Evolutionary conservation across 331 rosid genomes (phyloP).

Genomic region (Erythrophleum ivorense): DNA sequence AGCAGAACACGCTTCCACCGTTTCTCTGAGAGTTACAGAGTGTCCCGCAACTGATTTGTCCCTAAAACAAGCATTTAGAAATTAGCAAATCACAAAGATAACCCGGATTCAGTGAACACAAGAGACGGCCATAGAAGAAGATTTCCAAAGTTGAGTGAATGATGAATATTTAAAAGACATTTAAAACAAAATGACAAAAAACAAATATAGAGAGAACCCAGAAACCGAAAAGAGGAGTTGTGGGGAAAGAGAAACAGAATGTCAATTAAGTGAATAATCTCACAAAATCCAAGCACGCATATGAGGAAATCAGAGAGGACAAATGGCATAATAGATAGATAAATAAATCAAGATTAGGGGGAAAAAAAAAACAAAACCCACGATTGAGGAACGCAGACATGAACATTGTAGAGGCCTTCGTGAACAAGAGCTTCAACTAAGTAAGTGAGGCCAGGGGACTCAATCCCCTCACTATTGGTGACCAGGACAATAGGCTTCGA

Average conservation of each 20-base stretch:
- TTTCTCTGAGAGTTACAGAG: conserved; percentile 81
- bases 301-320: neutral
- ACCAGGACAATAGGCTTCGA: conserved; percentile 75
- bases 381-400: conserved; percentile 98
- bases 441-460: conserved; percentile 79
- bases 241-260: neutral
- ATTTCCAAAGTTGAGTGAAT: neutral
- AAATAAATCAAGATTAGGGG: neutral
- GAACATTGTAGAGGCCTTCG: conserved; percentile 77
- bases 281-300: neutral
- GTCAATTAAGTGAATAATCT: neutral
- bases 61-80: conserved; percentile 60
- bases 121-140: neutral
- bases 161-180: neutral
- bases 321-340: neutral
- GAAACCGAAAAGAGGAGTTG: neutral
- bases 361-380: conserved; percentile 46
- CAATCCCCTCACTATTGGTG: conserved; percentile 82
- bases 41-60: conserved; percentile 89
- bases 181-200: neutral
- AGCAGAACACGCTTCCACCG: conserved; percentile 73
- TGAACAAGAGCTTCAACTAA: conserved; percentile 83
- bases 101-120: conserved; percentile 36
- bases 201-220: neutral
- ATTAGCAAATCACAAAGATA: conserved; percentile 43